Conservation (phyloP, 371 early-diverging fungal species). For the Apophysomyces sp. region DNA sequence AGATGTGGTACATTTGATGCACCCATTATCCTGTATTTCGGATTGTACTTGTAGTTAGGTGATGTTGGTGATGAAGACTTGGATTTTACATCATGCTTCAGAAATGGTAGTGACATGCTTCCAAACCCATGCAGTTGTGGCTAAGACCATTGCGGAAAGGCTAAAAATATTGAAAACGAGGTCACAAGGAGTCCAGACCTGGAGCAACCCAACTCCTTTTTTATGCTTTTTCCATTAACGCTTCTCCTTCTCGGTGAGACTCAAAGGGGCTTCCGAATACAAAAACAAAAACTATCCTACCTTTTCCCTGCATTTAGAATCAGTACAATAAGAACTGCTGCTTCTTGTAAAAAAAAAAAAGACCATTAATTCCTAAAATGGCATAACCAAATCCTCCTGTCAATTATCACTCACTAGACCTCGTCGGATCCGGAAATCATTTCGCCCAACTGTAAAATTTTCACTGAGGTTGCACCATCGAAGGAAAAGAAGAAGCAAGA, state of each 20-base stretch:
- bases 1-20: neutral
- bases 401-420: too few relatives aligned
- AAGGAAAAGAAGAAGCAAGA: too few relatives aligned
- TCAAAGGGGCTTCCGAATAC: neutral
- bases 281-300: neutral
- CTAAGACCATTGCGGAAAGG: neutral
- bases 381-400: too few relatives aligned
- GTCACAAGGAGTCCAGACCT: conserved; percentile 3
- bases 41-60: neutral
- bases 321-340: too few relatives aligned
- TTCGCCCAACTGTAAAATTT: too few relatives aligned
- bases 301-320: neutral
- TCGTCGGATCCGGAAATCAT: too few relatives aligned
- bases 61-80: neutral
- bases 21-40: neutral
- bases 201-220: neutral
- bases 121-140: neutral
- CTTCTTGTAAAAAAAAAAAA: neutral
- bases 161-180: neutral
- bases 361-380: neutral
- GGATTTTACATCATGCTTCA: neutral
- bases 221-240: neutral
- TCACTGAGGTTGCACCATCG: too few relatives aligned
- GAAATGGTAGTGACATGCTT: neutral
- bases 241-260: neutral